phyloP scores from a whole-genome alignment of 2,329 filamentous ascomycete genomes.

The Thermomyces lanuginosus region DNA sequence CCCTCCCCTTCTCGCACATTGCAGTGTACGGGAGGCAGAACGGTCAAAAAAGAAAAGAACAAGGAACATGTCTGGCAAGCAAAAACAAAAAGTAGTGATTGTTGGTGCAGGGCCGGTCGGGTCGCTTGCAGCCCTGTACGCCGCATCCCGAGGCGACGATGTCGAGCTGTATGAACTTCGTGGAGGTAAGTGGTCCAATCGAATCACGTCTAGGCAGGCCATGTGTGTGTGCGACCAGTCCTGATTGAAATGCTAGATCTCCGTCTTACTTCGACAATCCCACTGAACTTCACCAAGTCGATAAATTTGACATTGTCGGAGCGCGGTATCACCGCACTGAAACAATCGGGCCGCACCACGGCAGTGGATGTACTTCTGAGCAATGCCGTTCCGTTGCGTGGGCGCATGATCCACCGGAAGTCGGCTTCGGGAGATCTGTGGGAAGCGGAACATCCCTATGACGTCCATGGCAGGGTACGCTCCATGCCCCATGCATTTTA shows the following conservation, averaged over 20 bases:
- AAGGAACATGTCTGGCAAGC: too few relatives aligned
- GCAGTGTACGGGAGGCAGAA: too few relatives aligned
- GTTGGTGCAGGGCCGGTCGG: conserved; percentile 91
- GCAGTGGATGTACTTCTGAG: conserved; percentile 59
- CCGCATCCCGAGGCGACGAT: conserved; percentile 68
- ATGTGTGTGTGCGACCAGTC: neutral
- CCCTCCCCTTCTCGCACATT: too few relatives aligned
- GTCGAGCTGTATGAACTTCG: conserved; percentile 92
- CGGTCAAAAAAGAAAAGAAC: too few relatives aligned
- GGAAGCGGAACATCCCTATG: conserved; percentile 74
- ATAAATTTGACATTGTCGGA: conserved; percentile 94
- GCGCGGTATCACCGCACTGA: conserved; percentile 77
- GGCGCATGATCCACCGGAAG: conserved; percentile 84
- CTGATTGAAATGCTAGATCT: conserved; percentile 46
- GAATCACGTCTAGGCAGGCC: neutral
- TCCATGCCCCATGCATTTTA: conserved; percentile 1
- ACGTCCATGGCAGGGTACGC: conserved; percentile 66
- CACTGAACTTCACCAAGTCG: conserved; percentile 93
- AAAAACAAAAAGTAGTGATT: conserved; percentile 54
- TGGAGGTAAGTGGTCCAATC: conserved; percentile 48
- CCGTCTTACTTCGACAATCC: conserved; percentile 62
- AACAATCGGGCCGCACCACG: conserved; percentile 46
- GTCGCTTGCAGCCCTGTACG: conserved; percentile 80
- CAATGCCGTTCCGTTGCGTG: conserved; percentile 80
- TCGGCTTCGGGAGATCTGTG: conserved; percentile 49